phyloP scores from a whole-genome alignment of 257 asterid genomes.

The Ajuga chamaepitys region DNA sequence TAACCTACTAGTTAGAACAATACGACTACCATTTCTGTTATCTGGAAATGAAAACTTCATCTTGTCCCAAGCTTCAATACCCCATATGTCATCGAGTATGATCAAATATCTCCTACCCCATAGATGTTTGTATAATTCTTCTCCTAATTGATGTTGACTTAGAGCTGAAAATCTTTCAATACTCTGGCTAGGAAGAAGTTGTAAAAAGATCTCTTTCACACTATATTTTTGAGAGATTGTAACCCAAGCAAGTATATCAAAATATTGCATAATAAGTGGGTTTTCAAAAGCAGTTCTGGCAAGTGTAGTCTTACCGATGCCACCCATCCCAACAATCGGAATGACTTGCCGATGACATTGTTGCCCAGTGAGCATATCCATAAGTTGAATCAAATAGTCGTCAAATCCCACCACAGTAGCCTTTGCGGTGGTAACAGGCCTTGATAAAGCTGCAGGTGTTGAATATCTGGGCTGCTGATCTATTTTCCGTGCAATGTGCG shows the following conservation, averaged over 20 bases:
- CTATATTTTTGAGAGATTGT: neutral
- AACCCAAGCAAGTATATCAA: neutral
- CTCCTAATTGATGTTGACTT: too few relatives aligned
- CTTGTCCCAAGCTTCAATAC: too few relatives aligned
- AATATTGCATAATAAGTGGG: neutral
- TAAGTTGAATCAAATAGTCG: neutral
- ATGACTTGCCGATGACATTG: neutral
- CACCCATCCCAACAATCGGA: neutral
- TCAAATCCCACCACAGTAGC: neutral
- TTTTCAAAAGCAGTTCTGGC: neutral
- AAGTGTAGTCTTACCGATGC: neutral
- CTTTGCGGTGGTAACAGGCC: neutral
- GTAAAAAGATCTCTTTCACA: neutral
- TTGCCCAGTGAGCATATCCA: neutral
- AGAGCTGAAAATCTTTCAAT: too few relatives aligned
- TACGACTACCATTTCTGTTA: too few relatives aligned
- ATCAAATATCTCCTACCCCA: too few relatives aligned
- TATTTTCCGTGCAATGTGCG: neutral
- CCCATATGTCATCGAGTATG: too few relatives aligned
- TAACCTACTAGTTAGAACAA: too few relatives aligned
- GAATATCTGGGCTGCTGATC: neutral
- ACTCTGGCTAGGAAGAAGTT: neutral
- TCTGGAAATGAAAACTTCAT: too few relatives aligned
- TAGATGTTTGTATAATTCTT: too few relatives aligned
- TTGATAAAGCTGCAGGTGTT: neutral